Evolutionary conservation across 306 rosid genomes (phyloP), one percentile per base, ranked within the genome.

Genomic region (barrel medic (Medicago truncatula)): DNA sequence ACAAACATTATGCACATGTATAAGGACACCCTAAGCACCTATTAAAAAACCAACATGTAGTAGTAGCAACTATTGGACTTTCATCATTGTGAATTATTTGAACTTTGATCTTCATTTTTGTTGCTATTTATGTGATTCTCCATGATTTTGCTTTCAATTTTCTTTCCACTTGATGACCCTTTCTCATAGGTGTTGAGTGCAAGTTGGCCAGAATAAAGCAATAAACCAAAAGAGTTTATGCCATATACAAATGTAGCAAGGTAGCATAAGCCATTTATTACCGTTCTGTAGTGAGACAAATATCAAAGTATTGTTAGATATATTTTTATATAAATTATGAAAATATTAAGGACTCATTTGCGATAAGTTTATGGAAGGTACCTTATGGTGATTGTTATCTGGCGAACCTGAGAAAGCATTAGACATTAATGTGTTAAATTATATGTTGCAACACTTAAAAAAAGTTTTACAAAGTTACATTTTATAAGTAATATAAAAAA

Each of bases 221-320:
- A 73, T 53, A 94, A 81, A 25, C 97, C 98, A 7, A 94, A 28
- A 36, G 88, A 86, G 50, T 87, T 91, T 79, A 90, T 54, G 57
- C 96, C 96, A 21, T 90, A 94, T 41, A 94, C 86, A 88, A 94
- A 94, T 56, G 95, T 94, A 20, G 98, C 97, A 28, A 94, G 96
- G 87, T 91, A 94, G 83, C 97, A 94, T 84, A 91, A 18, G 28
- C 97, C 97, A 72, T 85, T 94, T 41, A 94, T 74, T 28, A 90
- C 88, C 62, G 97, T 94, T 89, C 97, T 94, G 93, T 28, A 28
- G 4, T 75, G 28, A 64, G 13, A 75, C 15, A 70, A 36, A 77
- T 58, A 39, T 17, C 34, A 80, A 5, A 43, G 67, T n/a, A 68
- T 61, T 72, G 17, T 56, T 67, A 73, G 77, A 69, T 73, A 9